These are phyloP conservation scores for Cladosporium cucumerinum DNA, from an alignment of 2,329 filamentous ascomycete genomes.

Conservation along the genomic window DNA sequence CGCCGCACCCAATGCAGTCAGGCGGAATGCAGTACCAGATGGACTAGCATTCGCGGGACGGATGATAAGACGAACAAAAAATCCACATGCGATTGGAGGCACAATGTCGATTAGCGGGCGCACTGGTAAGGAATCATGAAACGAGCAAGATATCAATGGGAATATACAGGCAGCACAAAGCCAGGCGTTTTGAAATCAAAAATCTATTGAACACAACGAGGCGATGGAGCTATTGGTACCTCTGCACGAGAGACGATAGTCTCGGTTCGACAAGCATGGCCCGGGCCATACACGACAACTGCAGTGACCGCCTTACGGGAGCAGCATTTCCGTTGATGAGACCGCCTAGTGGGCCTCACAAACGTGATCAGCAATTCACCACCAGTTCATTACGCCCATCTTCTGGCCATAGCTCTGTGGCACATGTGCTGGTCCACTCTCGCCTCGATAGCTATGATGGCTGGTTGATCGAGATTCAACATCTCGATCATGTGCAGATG, in stretches of 20 bases:
- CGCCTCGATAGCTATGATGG: neutral
- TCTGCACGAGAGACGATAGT: no score
- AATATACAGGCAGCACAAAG: neutral
- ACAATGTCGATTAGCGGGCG: neutral
- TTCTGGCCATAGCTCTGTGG: neutral
- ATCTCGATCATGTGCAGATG: neutral
- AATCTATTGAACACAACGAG: neutral
- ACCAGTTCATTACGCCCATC: neutral
- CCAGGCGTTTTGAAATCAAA: neutral
- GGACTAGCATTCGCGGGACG: neutral
- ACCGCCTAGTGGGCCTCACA: neutral
- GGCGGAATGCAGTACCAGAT: neutral
- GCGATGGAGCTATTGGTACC: neutral
- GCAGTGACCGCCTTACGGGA: no score
- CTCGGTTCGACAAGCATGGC: neutral
- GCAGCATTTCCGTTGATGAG: neutral
- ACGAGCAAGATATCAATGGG: constrained; percentile 13
- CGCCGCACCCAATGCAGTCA: constrained; percentile 10
- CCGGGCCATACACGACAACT: neutral
- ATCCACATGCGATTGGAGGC: neutral
- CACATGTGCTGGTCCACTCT: neutral
- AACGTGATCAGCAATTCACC: neutral
- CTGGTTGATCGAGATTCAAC: neutral
- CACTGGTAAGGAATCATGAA: constrained; percentile 5
- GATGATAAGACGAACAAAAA: neutral